Evolutionary conservation across 805 yeast genomes (phyloP).

Genomic region (Zygoascus flipseniorum): DNA sequence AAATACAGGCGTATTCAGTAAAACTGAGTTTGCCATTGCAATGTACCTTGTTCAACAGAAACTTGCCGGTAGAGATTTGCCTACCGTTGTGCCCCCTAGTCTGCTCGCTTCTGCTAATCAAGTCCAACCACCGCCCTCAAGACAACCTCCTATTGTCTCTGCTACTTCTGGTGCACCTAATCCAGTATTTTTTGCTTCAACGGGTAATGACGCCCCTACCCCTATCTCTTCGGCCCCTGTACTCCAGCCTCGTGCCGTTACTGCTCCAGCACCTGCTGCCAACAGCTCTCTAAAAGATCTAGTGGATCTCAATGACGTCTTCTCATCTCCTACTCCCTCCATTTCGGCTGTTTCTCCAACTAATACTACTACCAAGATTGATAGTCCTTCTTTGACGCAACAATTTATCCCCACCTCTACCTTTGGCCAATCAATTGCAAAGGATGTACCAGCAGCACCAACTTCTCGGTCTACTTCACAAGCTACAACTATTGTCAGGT

Average conservation of each 20-base stretch:
- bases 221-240: not conserved
- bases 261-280: conserved; percentile 10
- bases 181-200: conserved; percentile 4
- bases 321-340: conserved; percentile 30
- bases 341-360: conserved; percentile 20
- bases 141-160: not conserved
- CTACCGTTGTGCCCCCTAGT: conserved; percentile 65
- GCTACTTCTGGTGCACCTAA: conserved; percentile 5
- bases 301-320: conserved; percentile 45
- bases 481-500: conserved; percentile 19
- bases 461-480: conserved; percentile 14
- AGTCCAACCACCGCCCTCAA: conserved; percentile 2
- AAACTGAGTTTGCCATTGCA: conserved; percentile 83
- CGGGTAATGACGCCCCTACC: not conserved
- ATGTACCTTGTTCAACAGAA: conserved; percentile 85
- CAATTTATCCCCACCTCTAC: conserved; percentile 72
- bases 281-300: conserved; percentile 24
- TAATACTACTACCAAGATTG: conserved; percentile 10
- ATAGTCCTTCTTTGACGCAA: conserved; percentile 17
- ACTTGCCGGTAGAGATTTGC: conserved; percentile 68
- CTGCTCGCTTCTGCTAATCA: conserved; percentile 30
- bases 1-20: conserved; percentile 73
- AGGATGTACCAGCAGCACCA: conserved; percentile 22
- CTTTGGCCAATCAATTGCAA: conserved; percentile 69
- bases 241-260: conserved; percentile 1